These are phyloP conservation scores for Strobilomyces dryophilus DNA, from an alignment of 768 basidiomycete species.

Conservation along the genomic window DNA sequence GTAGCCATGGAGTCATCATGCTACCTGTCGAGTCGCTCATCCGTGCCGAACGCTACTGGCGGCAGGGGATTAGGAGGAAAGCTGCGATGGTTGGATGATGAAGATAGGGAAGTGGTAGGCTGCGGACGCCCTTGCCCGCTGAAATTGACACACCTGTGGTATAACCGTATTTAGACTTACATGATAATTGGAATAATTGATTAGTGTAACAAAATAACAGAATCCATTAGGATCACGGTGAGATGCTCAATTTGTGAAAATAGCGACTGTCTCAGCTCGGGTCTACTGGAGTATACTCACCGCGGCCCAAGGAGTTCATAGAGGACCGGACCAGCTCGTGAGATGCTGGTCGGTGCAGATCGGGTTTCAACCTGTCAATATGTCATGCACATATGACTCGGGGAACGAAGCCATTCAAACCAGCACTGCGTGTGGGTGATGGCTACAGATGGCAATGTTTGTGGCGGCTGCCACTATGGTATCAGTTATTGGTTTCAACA, in stretches of 20 bases:
- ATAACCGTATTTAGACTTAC: slow-evolving; percentile 6
- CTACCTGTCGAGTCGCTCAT: slow-evolving; percentile 8
- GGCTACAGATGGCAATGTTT: not conserved
- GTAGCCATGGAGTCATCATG: slow-evolving; percentile 63
- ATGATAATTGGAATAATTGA: not conserved
- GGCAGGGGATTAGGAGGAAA: not conserved
- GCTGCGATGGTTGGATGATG: not conserved
- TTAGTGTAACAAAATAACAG: too few species aligned
- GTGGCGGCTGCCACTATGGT: not conserved
- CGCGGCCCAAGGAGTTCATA: not conserved
- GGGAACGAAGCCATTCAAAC: slow-evolving; percentile 8
- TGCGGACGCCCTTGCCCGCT: not conserved
- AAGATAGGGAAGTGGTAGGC: not conserved
- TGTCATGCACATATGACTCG: slow-evolving; percentile 1
- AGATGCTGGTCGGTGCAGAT: not conserved
- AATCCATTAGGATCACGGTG: not conserved
- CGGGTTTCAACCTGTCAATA: not conserved
- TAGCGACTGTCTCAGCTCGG: not conserved
- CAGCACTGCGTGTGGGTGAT: not conserved
- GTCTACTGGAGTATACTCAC: not conserved
- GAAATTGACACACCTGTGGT: too few species aligned
- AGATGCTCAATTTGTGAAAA: not conserved
- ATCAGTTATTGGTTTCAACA: not conserved
- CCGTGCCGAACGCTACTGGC: not conserved
- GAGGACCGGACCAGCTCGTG: not conserved